These are phyloP conservation scores for Microsporum audouinii DNA, from an alignment of 2,329 filamentous ascomycete species.

Conservation along the genomic window DNA sequence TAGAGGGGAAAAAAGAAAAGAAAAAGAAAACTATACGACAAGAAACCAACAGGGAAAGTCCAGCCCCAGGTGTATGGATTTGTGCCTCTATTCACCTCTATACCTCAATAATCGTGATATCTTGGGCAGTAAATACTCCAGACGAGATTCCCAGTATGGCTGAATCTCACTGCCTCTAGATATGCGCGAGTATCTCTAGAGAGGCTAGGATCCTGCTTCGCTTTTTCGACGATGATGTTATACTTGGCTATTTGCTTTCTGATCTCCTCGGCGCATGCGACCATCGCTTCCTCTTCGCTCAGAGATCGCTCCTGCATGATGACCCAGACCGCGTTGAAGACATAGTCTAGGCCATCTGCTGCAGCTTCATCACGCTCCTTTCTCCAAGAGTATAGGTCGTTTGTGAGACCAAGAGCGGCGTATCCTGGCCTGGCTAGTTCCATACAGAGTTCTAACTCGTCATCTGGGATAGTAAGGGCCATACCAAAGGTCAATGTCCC, in stretches of 20 bases:
- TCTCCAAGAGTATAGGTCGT: constrained; percentile 33
- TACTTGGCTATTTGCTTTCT: constrained; percentile 17
- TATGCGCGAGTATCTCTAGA: constrained; percentile 21
- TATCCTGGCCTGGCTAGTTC: constrained; percentile 22
- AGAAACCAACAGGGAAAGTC: not conserved
- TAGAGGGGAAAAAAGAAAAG: not conserved
- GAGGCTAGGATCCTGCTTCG: constrained; percentile 12
- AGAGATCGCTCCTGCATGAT: constrained; percentile 28
- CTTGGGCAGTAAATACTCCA: constrained; percentile 29
- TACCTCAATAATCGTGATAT: constrained; percentile 18
- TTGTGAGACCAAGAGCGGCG: constrained; percentile 25
- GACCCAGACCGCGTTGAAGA: constrained; percentile 30
- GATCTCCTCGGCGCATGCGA: constrained; percentile 18
- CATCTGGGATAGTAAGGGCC: constrained; percentile 28
- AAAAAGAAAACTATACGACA: not conserved
- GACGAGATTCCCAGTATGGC: constrained; percentile 25
- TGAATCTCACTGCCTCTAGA: constrained; percentile 23
- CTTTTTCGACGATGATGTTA: constrained; percentile 13
- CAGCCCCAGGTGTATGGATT: not conserved
- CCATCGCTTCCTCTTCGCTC: constrained; percentile 21
- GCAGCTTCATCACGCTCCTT: constrained; percentile 26
- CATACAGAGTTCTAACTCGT: constrained; percentile 24
- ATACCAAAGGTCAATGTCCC: constrained; percentile 29
- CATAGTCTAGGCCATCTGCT: constrained; percentile 17
- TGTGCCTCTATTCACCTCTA: not conserved